Evolutionary conservation across 2,329 filamentous ascomycete genomes (phyloP).

Genomic region (Apiospora rasikravindrae): DNA sequence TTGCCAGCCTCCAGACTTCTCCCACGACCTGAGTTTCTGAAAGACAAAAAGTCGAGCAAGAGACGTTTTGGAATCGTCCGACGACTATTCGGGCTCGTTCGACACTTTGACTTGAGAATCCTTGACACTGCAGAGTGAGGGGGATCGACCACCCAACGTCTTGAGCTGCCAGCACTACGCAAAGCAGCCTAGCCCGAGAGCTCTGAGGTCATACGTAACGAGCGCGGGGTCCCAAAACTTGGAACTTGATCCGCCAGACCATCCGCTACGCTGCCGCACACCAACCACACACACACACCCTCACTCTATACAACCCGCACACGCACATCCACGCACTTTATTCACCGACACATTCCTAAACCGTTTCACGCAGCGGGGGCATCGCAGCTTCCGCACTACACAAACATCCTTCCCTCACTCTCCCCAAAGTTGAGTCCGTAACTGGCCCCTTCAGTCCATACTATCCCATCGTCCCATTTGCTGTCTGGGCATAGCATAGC

Average conservation of each 20-base stretch:
- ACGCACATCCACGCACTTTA: conserved; percentile 8
- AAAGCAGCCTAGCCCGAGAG: conserved; percentile 12
- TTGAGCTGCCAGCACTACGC: conserved; percentile 20
- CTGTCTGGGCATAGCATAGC: conserved; percentile 12
- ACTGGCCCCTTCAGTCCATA: conserved; percentile 4
- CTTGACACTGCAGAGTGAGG: background rate
- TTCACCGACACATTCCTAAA: conserved; percentile 12
- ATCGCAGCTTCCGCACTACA: background rate
- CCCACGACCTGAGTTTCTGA: conserved; percentile 3
- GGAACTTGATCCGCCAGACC: conserved; percentile 11
- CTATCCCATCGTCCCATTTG: background rate
- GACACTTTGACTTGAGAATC: conserved; percentile 6
- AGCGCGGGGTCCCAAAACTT: conserved; percentile 24
- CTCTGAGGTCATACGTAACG: conserved; percentile 25
- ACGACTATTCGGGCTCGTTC: background rate
- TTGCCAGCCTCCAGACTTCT: conserved; percentile 18
- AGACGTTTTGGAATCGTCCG: conserved; percentile 13
- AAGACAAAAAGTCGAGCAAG: background rate
- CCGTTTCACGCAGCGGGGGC: conserved; percentile 6
- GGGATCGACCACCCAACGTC: conserved; percentile 7
- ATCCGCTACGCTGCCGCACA: background rate
- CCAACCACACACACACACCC: background rate
- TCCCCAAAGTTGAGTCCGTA: background rate
- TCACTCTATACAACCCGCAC: background rate
- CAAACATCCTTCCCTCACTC: conserved; percentile 3